phyloP scores from a whole-genome alignment of 2,329 filamentous ascomycete species.

The Xylaria sp. region DNA sequence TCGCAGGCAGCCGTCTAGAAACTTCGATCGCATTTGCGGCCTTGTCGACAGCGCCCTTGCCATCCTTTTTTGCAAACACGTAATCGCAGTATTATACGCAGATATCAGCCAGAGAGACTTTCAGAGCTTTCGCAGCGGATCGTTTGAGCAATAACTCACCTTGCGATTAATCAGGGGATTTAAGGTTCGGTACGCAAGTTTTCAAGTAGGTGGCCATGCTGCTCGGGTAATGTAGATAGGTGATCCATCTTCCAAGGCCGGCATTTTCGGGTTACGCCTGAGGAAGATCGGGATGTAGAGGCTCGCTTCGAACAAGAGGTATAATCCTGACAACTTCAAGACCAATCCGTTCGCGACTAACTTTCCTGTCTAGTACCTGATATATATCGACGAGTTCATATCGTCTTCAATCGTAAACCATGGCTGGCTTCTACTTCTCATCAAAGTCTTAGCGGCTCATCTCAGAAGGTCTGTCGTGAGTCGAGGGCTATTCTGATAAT shows the following conservation, averaged over 20 bases:
- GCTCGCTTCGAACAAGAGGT: too few relatives aligned
- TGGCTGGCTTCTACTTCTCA: slow-evolving; percentile 25
- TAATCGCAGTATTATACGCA: too few relatives aligned
- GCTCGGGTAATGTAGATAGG: too few relatives aligned
- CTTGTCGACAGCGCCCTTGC: neutral
- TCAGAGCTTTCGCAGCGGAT: neutral
- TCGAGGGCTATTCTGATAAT: slow-evolving; percentile 29
- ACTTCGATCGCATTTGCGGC: neutral
- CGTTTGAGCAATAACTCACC: neutral
- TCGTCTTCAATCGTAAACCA: neutral
- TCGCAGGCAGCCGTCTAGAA: neutral
- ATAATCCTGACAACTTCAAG: neutral
- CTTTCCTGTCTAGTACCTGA: too few relatives aligned
- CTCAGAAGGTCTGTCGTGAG: slow-evolving; percentile 23
- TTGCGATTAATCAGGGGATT: neutral
- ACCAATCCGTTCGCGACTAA: neutral
- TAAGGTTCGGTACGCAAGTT: too few relatives aligned
- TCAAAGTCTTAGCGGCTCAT: slow-evolving; percentile 28
- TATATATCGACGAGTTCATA: neutral
- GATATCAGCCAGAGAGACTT: too few relatives aligned
- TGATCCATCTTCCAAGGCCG: too few relatives aligned
- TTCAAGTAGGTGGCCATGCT: too few relatives aligned
- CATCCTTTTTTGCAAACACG: too few relatives aligned
- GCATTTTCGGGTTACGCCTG: too few relatives aligned
- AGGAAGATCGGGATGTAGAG: too few relatives aligned